phyloP scores from a whole-genome alignment of 2,329 filamentous ascomycete species.

The Chrysoporthe puriensis region DNA sequence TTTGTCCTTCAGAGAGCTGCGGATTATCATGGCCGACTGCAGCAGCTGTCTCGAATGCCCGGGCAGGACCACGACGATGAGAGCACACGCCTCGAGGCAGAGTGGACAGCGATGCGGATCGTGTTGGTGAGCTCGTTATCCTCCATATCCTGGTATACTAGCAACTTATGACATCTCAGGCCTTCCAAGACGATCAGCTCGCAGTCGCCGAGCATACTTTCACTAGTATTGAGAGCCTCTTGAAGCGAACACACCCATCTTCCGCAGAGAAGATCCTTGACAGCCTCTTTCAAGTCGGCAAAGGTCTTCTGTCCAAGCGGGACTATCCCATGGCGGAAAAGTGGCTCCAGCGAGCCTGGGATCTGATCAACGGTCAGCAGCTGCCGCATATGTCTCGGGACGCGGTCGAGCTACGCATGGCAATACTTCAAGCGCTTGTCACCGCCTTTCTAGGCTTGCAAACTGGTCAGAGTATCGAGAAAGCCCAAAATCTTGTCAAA shows the following conservation, averaged over 20 bases:
- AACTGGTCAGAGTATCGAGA: conserved; percentile 47
- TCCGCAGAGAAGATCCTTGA: conserved; percentile 67
- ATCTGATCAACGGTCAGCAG: conserved; percentile 59
- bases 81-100: conserved; percentile 50
- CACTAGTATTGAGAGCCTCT: conserved; percentile 54
- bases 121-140: conserved; percentile 60
- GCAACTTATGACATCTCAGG: conserved; percentile 48
- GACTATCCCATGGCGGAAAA: conserved; percentile 61
- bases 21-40: conserved; percentile 52
- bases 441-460: conserved; percentile 55
- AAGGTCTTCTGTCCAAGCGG: conserved; percentile 54
- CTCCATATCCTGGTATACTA: conserved; percentile 20
- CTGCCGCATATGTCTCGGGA: conserved; percentile 60
- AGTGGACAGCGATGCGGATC: conserved; percentile 70
- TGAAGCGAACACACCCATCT: conserved; percentile 46
- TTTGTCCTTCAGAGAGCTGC: conserved; percentile 68
- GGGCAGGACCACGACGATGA: conserved; percentile 38
- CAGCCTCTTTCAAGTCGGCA: conserved; percentile 74
- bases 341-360: conserved; percentile 75
- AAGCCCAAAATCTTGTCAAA: conserved; percentile 61
- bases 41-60: conserved; percentile 35
- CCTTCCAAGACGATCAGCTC: conserved; percentile 72
- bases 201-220: conserved; percentile 83
- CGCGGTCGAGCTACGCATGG: conserved; percentile 65
- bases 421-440: conserved; percentile 67